Percentiles rank a stretch among this genome's conserved stretches.
Evolutionary conservation across 2,329 filamentous ascomycete species (phyloP).

Genomic region (Cytospora leucostoma): DNA sequence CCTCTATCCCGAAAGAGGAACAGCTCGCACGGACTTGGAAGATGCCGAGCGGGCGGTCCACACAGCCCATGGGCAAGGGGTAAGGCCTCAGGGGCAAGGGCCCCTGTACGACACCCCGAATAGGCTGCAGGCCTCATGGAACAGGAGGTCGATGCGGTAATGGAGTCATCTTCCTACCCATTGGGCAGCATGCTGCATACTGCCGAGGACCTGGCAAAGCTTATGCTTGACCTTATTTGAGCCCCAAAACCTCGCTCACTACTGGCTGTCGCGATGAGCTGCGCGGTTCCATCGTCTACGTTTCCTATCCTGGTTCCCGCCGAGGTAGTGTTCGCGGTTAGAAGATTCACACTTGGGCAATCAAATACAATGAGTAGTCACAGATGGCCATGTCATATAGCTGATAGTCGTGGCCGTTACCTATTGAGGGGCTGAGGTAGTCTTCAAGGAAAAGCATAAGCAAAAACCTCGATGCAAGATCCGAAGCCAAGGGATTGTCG

Average conservation of each 20-base stretch:
- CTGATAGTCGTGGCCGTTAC: too few species aligned
- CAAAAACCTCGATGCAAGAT: background rate
- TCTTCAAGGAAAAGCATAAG: background rate
- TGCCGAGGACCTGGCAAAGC: constrained; percentile 3
- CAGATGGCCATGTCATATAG: too few species aligned
- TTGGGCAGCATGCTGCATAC: background rate
- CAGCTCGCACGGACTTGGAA: background rate
- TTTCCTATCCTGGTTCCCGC: background rate
- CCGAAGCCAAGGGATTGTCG: constrained; percentile 1
- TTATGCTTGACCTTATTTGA: constrained; percentile 14
- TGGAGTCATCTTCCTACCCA: background rate
- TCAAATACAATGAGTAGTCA: too few species aligned
- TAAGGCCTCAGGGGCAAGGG: constrained; percentile 4
- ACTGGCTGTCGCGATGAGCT: background rate
- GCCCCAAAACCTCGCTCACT: background rate
- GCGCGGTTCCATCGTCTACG: background rate
- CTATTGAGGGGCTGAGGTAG: background rate
- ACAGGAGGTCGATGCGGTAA: background rate
- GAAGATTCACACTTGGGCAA: too few species aligned
- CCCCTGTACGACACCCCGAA: background rate
- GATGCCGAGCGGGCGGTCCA: too few species aligned
- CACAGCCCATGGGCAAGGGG: background rate
- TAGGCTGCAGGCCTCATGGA: background rate
- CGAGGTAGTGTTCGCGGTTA: background rate
- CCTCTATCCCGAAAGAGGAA: background rate